Percentiles rank a stretch among this genome's conserved stretches.
phyloP scores from a whole-genome alignment of 805 yeast genomes.

The Yamadazyma paraphyllophila region DNA sequence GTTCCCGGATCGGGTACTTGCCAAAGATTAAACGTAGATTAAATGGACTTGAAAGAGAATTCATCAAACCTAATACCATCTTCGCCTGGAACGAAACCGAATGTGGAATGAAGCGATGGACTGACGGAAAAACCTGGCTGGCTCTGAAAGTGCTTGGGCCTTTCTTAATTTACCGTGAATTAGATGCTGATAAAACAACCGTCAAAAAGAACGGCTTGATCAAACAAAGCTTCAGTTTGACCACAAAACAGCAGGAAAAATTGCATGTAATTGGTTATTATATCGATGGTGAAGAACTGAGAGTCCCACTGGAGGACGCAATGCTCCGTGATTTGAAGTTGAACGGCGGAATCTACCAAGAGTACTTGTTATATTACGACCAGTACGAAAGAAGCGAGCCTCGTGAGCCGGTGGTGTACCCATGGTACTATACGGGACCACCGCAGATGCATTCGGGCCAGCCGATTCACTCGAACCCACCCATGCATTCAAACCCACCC shows the following conservation, averaged over 20 bases:
- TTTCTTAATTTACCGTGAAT: constrained; percentile 53
- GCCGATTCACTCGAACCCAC: no score
- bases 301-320: constrained; percentile 27
- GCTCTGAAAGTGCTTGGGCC: constrained; percentile 68
- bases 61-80: constrained; percentile 57
- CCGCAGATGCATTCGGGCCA: not conserved
- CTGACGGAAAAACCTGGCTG: constrained; percentile 73
- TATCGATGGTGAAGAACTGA: constrained; percentile 7
- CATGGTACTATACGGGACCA: not conserved
- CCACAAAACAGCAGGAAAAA: constrained; percentile 51
- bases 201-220: constrained; percentile 52
- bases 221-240: constrained; percentile 62
- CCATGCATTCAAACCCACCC: not conserved
- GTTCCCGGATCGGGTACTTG: constrained; percentile 53
- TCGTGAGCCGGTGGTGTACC: not conserved
- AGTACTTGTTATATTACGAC: constrained; percentile 18
- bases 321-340: constrained; percentile 19
- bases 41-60: constrained; percentile 54
- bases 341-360: constrained; percentile 22
- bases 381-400: constrained; percentile 8
- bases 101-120: constrained; percentile 75
- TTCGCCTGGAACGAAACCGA: constrained; percentile 72
- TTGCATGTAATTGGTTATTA: constrained; percentile 61
- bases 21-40: constrained; percentile 61
- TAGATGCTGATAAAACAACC: constrained; percentile 35